Conservation (phyloP, 345 rosid genomes). For the Excoecaria agallocha region DNA sequence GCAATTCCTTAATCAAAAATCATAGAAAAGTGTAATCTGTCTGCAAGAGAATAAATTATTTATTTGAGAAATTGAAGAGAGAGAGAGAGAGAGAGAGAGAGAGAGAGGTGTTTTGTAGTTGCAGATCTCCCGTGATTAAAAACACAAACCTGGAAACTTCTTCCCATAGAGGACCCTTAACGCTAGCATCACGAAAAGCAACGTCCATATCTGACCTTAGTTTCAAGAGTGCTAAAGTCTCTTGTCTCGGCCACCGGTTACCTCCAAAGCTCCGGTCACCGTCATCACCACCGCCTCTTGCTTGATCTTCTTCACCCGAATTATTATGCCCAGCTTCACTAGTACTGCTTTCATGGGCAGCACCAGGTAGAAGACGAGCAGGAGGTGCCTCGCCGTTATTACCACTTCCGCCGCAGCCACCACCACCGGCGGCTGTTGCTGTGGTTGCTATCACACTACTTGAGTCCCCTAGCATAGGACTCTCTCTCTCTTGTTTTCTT, state of each 20-base stretch:
- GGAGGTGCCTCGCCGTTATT: slow-evolving; percentile 8
- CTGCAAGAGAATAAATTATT: not conserved
- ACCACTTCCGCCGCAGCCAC: slow-evolving; percentile 12
- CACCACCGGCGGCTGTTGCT: slow-evolving; percentile 20
- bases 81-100: not conserved
- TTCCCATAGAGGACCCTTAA: slow-evolving; percentile 67
- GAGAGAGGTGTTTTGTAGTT: not conserved
- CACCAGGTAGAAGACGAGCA: not conserved
- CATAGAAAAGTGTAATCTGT: not conserved
- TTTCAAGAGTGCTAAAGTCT: slow-evolving; percentile 64
- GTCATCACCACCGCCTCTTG: slow-evolving; percentile 25
- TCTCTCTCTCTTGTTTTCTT: slow-evolving; percentile 13
- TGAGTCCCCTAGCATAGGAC: slow-evolving; percentile 39
- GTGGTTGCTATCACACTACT: slow-evolving; percentile 27
- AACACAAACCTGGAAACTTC: slow-evolving; percentile 54
- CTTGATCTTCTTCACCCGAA: slow-evolving; percentile 29
- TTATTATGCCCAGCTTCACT: slow-evolving; percentile 25
- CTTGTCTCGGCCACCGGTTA: slow-evolving; percentile 79
- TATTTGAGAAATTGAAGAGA: too few species aligned
- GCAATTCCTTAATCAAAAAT: not conserved
- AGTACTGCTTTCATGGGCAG: not conserved
- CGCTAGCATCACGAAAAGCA: slow-evolving; percentile 64
- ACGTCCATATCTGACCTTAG: slow-evolving; percentile 76
- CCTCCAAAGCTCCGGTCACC: slow-evolving; percentile 56
- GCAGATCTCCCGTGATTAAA: slow-evolving; percentile 19